Evolutionary conservation across 2,329 filamentous ascomycete species (phyloP).

Genomic region (Calonectria honghensis): DNA sequence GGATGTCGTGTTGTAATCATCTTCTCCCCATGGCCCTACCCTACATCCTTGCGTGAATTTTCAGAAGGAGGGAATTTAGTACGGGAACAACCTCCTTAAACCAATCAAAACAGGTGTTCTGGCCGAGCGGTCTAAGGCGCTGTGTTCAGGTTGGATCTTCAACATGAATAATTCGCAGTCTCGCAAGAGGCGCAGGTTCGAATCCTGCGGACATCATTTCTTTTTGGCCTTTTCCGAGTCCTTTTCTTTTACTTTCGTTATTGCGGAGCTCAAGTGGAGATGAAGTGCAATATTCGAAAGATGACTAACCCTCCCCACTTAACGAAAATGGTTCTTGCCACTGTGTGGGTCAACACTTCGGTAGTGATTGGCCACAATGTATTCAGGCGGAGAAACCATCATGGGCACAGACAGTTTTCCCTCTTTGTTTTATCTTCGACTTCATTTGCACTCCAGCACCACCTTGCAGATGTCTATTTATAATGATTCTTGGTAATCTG

Average conservation of each 20-base stretch:
- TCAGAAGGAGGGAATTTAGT: rapidly evolving
- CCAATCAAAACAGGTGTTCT: background rate
- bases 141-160: background rate
- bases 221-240: background rate
- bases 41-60: background rate
- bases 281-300: background rate
- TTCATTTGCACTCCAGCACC: background rate
- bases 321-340: too few relatives aligned
- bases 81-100: rapidly evolving
- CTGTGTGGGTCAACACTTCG: background rate
- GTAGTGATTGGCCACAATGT: background rate
- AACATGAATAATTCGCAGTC: slow-evolving; percentile 14
- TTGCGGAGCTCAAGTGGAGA: background rate
- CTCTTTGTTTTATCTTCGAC: background rate
- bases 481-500: too few relatives aligned
- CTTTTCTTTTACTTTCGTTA: background rate
- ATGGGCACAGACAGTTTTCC: too few relatives aligned
- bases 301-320: background rate
- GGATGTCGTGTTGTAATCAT: too few relatives aligned
- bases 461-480: background rate
- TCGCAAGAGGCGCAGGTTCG: slow-evolving; percentile 15
- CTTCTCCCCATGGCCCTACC: background rate
- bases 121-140: slow-evolving; percentile 19
- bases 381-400: too few relatives aligned
- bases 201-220: slow-evolving; percentile 3